phyloP scores from a whole-genome alignment of 306 rosid genomes.

The Medicago ruthenica region DNA sequence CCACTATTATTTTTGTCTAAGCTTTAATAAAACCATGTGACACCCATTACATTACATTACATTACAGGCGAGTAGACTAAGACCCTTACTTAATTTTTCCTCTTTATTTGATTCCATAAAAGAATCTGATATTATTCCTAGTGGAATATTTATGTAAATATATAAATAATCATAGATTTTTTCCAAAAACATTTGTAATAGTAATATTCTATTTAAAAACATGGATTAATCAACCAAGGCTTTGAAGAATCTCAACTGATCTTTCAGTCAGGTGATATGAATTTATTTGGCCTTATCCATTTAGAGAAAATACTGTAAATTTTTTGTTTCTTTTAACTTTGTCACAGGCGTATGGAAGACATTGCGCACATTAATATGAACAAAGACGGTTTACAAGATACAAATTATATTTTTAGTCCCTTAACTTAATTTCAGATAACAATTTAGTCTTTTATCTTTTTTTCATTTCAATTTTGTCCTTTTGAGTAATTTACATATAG shows the following conservation, averaged over 20 bases:
- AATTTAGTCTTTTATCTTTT: too few species aligned
- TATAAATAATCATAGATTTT: neutral
- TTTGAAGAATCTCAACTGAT: conserved; percentile 11
- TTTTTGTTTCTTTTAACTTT: too few species aligned
- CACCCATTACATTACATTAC: conserved; percentile 6
- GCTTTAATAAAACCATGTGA: conserved; percentile 18
- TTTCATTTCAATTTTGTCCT: too few species aligned
- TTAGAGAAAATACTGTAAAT: neutral
- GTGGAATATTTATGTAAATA: neutral
- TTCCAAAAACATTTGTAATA: neutral
- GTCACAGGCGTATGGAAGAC: too few species aligned
- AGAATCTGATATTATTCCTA: neutral
- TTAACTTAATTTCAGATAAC: too few species aligned
- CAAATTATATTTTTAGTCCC: too few species aligned
- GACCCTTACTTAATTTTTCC: neutral
- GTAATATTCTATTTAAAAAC: conserved; percentile 6
- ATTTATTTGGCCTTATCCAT: conserved; percentile 17
- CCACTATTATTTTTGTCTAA: conserved; percentile 7
- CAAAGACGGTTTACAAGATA: too few species aligned
- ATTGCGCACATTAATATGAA: neutral
- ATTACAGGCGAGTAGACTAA: neutral
- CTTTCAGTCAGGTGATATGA: neutral
- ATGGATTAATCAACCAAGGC: neutral
- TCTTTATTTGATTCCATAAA: neutral
- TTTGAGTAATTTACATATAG: too few species aligned